A percentile compares a stretch with the other conserved stretches of the same genome.
phyloP scores from a whole-genome alignment of 139 green algal species.

The Chlorella sp. region DNA sequence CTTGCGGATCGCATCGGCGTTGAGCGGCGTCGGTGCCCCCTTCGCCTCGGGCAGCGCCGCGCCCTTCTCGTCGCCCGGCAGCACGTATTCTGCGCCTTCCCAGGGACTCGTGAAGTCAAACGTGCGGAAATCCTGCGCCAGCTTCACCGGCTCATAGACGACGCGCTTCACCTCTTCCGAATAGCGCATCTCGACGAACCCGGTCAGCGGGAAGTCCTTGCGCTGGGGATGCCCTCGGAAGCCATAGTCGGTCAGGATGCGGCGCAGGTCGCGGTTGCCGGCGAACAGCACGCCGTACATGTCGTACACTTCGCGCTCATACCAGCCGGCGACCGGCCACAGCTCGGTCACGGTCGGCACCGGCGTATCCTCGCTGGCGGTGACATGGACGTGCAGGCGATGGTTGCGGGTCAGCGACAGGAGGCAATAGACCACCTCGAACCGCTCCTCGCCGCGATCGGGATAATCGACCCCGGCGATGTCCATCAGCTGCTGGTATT shows the following conservation, averaged over 20 bases:
- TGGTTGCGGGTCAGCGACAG: conserved; percentile 52
- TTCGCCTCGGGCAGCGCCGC: too few relatives aligned
- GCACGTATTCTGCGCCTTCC: too few relatives aligned
- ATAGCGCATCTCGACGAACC: conserved; percentile 42
- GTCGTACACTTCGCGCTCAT: conserved; percentile 86
- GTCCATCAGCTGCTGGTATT: conserved; percentile 87
- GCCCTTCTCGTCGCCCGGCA: too few relatives aligned
- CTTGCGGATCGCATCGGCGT: too few relatives aligned
- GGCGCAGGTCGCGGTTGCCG: conserved; percentile 87
- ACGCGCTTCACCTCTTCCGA: conserved; percentile 69
- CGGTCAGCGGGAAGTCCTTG: conserved; percentile 92
- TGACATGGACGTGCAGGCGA: conserved; percentile 40
- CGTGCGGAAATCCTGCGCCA: conserved; percentile 76
- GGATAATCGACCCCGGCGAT: conserved; percentile 90
- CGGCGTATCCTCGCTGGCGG: conserved; percentile 54
- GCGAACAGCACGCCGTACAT: conserved; percentile 94
- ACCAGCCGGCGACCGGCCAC: conserved; percentile 66
- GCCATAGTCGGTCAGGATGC: conserved; percentile 93
- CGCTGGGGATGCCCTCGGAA: conserved; percentile 84
- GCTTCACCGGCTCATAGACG: conserved; percentile 64
- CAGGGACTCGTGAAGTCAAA: conserved; percentile 89
- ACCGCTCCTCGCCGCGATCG: conserved; percentile 51
- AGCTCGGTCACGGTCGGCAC: conserved; percentile 54
- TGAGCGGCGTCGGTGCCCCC: too few relatives aligned
- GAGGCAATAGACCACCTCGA: conserved; percentile 64